Evolutionary conservation across 768 basidiomycete genomes (phyloP), one percentile per base, ranked within the genome.

Genomic region (Lactarius akahatsu): DNA sequence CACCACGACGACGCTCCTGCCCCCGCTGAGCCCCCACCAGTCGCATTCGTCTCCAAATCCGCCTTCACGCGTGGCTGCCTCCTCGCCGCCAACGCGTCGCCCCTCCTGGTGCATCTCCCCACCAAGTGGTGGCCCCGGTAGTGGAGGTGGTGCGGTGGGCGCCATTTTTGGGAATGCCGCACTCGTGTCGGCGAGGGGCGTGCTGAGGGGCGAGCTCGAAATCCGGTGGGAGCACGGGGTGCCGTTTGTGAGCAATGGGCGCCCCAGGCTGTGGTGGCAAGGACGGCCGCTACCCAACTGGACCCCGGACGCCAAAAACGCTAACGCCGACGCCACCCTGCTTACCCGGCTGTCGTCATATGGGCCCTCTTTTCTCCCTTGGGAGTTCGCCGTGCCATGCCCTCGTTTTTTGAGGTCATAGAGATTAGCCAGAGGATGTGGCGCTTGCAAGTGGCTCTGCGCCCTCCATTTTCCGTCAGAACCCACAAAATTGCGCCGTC

Each of bases 1-100:
- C 47, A 26, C 5, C 8, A 52, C 28, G 23, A 59, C 11, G 32
- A 59, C 16, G 56, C 32, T 28, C 64, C 61, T 18, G 67, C 41
- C 2, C 59, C 38, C 43, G n/a, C 30, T 43, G 20, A 59, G 52
- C 40, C 67, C 41, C 81, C 84, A 1, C 73, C 83, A 18, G 83
- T n/a, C n/a, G n/a, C n/a, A n/a, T n/a, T 96, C 61, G 78, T 94
- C 43, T 96, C 93, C 1, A 83, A 91, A 73, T 93, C 91, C n/a
- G 79, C 85, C 1, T 97, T 94, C 76, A 92, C 93, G 1, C 85
- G 82, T 60, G 77, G 85, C 0, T 85, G 93, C 0, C 73, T 91
- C 63, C 78, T 88, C 1, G 86, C 87, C 13, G 92, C 89, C 1
- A 83, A 87, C 67, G 86, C 87, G 13, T 94, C 92, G 0, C 80